These are phyloP conservation scores for Coemansia javaensis DNA, from an alignment of 192 early-diverging fungal genomes.

Conservation along the genomic window DNA sequence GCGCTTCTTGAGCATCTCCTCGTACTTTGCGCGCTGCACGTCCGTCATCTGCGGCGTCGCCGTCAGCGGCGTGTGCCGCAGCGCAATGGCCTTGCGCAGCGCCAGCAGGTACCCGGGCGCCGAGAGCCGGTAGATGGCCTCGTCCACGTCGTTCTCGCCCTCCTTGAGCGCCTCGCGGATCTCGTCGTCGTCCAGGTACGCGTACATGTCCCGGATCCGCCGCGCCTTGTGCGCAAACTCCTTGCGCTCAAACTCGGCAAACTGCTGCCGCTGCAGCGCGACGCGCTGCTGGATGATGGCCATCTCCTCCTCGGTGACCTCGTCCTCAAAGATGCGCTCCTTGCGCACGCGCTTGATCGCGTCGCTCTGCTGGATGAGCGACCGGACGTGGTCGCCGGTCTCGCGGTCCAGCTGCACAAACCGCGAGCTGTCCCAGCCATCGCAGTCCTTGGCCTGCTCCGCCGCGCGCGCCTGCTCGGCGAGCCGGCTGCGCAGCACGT, in stretches of 20 bases:
- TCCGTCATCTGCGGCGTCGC: constrained; percentile 63
- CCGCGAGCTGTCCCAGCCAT: constrained; percentile 43
- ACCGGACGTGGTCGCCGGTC: constrained; percentile 50
- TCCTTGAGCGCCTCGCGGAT: constrained; percentile 78
- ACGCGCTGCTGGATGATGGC: constrained; percentile 87
- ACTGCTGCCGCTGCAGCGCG: constrained; percentile 85
- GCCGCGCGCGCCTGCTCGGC: constrained; percentile 15
- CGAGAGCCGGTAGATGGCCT: constrained; percentile 82
- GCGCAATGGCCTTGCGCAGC: constrained; percentile 66
- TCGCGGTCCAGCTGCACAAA: constrained; percentile 53
- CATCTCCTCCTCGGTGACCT: constrained; percentile 86
- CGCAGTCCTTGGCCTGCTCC: constrained; percentile 31
- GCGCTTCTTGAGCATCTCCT: constrained; percentile 81
- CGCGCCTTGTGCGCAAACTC: constrained; percentile 74
- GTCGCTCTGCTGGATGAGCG: constrained; percentile 59
- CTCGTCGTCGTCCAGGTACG: constrained; percentile 77
- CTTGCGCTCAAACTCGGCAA: constrained; percentile 78
- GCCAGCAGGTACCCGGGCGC: constrained; percentile 65
- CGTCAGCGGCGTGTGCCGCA: constrained; percentile 54
- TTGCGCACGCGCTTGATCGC: constrained; percentile 73
- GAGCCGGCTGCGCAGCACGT: constrained; percentile 43
- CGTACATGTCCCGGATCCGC: constrained; percentile 73
- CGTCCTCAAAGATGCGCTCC: constrained; percentile 83
- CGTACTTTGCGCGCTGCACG: constrained; percentile 81
- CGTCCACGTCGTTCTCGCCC: constrained; percentile 80